Evolutionary conservation across 179 eudicot species (phyloP).

Genomic region (Silene noctiflora): DNA sequence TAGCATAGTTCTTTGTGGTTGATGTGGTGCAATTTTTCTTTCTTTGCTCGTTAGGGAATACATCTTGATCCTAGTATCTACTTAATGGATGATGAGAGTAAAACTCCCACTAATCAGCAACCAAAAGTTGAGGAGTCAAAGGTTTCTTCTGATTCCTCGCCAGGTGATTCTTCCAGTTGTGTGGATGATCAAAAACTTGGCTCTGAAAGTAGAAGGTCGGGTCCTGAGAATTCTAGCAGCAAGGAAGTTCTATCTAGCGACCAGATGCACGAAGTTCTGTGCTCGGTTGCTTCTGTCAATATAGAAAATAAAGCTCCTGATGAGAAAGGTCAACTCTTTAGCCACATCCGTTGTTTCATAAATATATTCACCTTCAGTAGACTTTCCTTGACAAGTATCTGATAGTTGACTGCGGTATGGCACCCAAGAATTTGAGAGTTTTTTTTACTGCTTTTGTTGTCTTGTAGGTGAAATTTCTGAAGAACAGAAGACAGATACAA

Average conservation of each 20-base stretch:
- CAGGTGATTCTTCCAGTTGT: conserved; percentile 29
- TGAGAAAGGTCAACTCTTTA: conserved; percentile 34
- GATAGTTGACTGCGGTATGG: conserved; percentile 11
- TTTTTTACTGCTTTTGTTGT: conserved; percentile 25
- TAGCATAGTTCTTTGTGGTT: conserved; percentile 2
- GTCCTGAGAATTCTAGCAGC: conserved; percentile 21
- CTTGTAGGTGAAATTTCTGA: conserved; percentile 49
- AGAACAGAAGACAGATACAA: conserved; percentile 39
- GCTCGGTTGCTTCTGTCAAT: conserved; percentile 37
- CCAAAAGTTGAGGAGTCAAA: conserved; percentile 47
- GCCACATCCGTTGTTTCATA: background rate
- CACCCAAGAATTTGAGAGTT: conserved; percentile 7
- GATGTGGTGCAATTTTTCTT: conserved; percentile 7
- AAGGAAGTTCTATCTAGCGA: conserved; percentile 32
- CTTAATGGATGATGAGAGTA: conserved; percentile 91
- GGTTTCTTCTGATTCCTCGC: conserved; percentile 28
- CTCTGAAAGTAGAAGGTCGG: conserved; percentile 17
- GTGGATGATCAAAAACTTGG: conserved; percentile 28
- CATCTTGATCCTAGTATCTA: conserved; percentile 98
- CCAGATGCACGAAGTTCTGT: conserved; percentile 39
- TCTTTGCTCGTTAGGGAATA: conserved; percentile 62
- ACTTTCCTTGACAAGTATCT: background rate
- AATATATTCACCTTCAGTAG: background rate
- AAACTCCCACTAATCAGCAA: conserved; percentile 38
- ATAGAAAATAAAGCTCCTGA: conserved; percentile 37